These are phyloP conservation scores for Trichoderma guizhouense DNA, from an alignment of 2,329 filamentous ascomycete species.

Conservation along the genomic window DNA sequence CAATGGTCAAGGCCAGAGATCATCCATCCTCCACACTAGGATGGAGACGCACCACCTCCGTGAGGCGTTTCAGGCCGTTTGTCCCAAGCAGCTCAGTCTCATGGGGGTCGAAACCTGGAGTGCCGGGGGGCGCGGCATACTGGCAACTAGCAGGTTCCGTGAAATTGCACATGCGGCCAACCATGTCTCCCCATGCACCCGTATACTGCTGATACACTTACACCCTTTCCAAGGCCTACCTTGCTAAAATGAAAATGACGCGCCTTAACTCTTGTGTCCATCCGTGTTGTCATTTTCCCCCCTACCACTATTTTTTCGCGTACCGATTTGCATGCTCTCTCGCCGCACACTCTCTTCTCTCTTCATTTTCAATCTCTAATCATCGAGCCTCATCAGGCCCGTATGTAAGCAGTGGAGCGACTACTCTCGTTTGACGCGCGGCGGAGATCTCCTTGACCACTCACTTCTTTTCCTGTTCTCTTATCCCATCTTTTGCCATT, in stretches of 20 bases:
- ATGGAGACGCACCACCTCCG: conserved; percentile 12
- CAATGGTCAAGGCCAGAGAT: background rate
- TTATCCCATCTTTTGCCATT: background rate
- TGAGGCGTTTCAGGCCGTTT: conserved; percentile 14
- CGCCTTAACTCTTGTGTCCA: conserved; percentile 6
- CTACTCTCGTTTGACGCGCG: conserved; percentile 15
- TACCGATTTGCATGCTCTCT: conserved; percentile 5
- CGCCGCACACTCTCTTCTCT: conserved; percentile 12
- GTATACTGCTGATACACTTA: conserved; percentile 9
- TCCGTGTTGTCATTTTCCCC: conserved; percentile 5
- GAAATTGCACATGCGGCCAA: conserved; percentile 9
- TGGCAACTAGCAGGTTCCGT: background rate
- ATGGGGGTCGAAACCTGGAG: conserved; percentile 12
- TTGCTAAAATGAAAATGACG: conserved; percentile 17
- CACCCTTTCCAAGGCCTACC: conserved; percentile 11
- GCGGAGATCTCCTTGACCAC: background rate
- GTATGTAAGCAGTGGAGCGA: conserved; percentile 15
- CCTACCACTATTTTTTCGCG: conserved; percentile 1
- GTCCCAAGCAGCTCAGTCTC: conserved; percentile 1
- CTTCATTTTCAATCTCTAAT: background rate
- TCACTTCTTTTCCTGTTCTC: background rate
- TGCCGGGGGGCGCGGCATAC: conserved; percentile 7
- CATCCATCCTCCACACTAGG: conserved; percentile 1
- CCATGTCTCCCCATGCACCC: conserved; percentile 1
- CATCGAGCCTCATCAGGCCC: background rate